phyloP scores from a whole-genome alignment of 1,139 yeast genomes.

The Hansenula lynferdii region DNA sequence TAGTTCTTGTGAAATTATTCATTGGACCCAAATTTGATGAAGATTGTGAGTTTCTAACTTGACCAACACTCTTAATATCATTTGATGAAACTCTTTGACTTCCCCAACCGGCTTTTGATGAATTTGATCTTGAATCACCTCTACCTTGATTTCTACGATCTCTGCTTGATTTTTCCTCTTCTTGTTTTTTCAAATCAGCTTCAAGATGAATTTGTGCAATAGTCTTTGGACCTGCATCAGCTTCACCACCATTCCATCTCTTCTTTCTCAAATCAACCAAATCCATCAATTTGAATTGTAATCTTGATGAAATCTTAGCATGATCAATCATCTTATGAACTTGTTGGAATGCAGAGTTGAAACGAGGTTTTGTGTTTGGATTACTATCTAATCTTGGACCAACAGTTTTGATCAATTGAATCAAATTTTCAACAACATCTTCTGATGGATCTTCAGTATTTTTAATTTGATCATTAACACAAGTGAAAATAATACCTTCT shows the following conservation, averaged over 20 bases:
- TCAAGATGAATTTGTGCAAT: conserved; percentile 87
- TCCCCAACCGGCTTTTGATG: conserved; percentile 46
- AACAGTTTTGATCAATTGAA: conserved; percentile 83
- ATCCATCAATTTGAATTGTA: conserved; percentile 86
- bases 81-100: conserved; percentile 34
- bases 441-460: conserved; percentile 72
- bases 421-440: conserved; percentile 86
- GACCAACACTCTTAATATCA: conserved; percentile 35
- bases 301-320: conserved; percentile 68
- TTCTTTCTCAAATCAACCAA: conserved; percentile 69
- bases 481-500: conserved; percentile 71
- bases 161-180: conserved; percentile 15
- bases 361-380: conserved; percentile 28
- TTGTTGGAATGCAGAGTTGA: conserved; percentile 41
- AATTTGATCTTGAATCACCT: conserved; percentile 48
- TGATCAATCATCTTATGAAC: conserved; percentile 54
- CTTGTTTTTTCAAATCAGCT: conserved; percentile 30
- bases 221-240: conserved; percentile 87
- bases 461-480: conserved; percentile 65
- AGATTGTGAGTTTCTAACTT: conserved; percentile 29
- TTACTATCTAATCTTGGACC: conserved; percentile 72
- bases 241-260: conserved; percentile 49
- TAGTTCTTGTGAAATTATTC: conserved; percentile 23
- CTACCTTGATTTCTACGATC: conserved; percentile 20
- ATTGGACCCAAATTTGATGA: conserved; percentile 34